Conservation (phyloP, 352 stramenopile genomes). For the Phytophthora hybrid region DNA sequence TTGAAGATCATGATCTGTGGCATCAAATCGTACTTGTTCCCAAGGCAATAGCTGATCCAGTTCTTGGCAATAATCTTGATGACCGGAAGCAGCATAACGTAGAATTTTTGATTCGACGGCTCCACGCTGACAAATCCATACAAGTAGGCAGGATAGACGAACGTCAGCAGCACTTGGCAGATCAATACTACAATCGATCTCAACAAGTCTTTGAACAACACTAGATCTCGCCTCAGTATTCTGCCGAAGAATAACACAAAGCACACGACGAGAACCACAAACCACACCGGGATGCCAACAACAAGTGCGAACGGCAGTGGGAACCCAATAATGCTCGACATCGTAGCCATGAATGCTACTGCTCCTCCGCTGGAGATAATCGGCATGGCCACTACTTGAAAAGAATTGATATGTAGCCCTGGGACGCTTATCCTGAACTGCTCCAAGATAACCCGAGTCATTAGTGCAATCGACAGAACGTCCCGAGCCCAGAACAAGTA, state of each 20-base stretch:
- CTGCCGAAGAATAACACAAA: slow-evolving; percentile 31
- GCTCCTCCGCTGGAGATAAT: slow-evolving; percentile 23
- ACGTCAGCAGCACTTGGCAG: slow-evolving; percentile 40
- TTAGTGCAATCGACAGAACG: slow-evolving; percentile 38
- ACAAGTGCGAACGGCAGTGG: slow-evolving; percentile 50
- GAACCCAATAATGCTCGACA: slow-evolving; percentile 42
- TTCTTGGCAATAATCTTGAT: slow-evolving; percentile 60
- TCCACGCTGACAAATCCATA: slow-evolving; percentile 38
- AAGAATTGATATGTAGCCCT: slow-evolving; percentile 8
- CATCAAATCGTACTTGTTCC: slow-evolving; percentile 34
- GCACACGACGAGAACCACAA: slow-evolving; percentile 22
- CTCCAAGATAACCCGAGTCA: slow-evolving; percentile 42
- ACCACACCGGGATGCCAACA: slow-evolving; percentile 34
- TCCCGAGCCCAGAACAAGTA: slow-evolving; percentile 45
- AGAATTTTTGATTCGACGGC: slow-evolving; percentile 27
- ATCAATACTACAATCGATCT: slow-evolving; percentile 38
- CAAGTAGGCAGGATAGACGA: slow-evolving; percentile 56
- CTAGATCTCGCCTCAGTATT: slow-evolving; percentile 23
- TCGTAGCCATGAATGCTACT: slow-evolving; percentile 26
- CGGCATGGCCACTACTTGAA: slow-evolving; percentile 17
- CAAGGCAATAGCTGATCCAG: slow-evolving; percentile 32
- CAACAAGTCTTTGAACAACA: slow-evolving; percentile 21
- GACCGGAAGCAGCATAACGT: slow-evolving; percentile 44
- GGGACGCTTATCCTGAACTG: slow-evolving; percentile 37
- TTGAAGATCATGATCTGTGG: slow-evolving; percentile 59